Evolutionary conservation across 306 rosid genomes (phyloP).

Genomic region (Inga leiocalycina): DNA sequence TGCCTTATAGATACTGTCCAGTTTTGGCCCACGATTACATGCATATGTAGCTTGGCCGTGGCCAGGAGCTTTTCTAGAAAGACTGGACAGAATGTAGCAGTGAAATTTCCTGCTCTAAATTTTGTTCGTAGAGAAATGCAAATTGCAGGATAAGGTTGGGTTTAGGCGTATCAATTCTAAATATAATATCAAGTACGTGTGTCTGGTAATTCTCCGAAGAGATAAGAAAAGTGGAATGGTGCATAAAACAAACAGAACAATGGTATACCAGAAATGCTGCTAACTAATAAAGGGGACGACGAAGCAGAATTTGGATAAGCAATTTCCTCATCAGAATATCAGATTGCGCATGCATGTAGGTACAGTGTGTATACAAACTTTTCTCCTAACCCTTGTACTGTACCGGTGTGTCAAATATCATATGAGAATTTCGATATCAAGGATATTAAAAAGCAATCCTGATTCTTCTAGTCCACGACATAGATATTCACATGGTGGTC

Average conservation of each 20-base stretch:
- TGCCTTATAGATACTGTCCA: neutral
- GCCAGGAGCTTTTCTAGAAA: neutral
- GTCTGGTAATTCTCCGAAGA: neutral
- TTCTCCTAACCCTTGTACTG: neutral
- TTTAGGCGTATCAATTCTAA: neutral
- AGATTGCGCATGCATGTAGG: neutral
- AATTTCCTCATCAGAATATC: neutral
- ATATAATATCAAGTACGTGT: neutral
- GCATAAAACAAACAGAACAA: neutral
- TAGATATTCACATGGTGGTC: neutral
- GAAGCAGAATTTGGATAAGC: neutral
- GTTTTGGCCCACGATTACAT: neutral
- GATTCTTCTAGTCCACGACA: neutral
- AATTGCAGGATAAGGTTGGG: neutral
- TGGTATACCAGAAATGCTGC: neutral
- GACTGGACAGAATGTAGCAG: neutral
- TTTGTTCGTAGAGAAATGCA: neutral
- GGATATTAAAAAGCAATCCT: neutral
- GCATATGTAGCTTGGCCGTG: neutral
- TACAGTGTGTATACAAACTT: neutral
- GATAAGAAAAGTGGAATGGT: neutral
- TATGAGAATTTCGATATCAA: neutral
- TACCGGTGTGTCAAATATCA: neutral
- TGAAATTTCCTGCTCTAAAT: neutral
- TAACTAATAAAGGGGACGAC: neutral